These are phyloP conservation scores for Xanthoconium separans DNA, from an alignment of 1,284 basidiomycete species.

Conservation along the genomic window DNA sequence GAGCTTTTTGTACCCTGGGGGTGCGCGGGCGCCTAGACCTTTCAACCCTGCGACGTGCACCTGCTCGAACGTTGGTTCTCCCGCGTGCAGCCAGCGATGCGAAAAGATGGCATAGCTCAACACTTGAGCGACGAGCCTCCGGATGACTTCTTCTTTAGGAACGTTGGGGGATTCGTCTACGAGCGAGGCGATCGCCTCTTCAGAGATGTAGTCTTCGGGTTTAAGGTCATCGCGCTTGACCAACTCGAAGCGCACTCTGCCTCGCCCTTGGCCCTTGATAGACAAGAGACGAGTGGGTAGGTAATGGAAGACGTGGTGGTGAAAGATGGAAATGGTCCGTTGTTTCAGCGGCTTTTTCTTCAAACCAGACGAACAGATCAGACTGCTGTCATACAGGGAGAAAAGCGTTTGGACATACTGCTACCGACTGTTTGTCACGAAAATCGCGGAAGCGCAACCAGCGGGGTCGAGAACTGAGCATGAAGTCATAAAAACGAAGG, in stretches of 20 bases:
- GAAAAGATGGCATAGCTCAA: constrained; percentile 1
- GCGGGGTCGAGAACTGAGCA: background rate
- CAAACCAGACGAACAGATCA: background rate
- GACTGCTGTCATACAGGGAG: background rate
- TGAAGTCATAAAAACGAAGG: background rate
- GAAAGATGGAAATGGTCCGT: background rate
- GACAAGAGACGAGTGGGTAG: background rate
- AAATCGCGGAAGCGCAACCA: background rate
- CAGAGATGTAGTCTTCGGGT: background rate
- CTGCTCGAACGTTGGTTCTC: background rate
- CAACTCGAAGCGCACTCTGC: background rate
- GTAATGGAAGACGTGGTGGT: background rate
- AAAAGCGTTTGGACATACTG: background rate
- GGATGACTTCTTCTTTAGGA: background rate
- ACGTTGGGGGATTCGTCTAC: background rate
- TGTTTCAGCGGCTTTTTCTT: background rate
- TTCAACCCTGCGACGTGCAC: background rate
- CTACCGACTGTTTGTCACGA: background rate
- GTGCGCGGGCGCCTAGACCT: background rate
- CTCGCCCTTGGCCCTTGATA: background rate
- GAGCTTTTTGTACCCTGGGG: background rate
- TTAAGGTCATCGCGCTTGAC: background rate
- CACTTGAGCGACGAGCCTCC: background rate
- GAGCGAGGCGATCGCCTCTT: background rate
- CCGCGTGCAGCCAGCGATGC: background rate